These are phyloP conservation scores for Yamadazyma sp. DNA, from an alignment of 1,139 yeast species.

Conservation along the genomic window DNA sequence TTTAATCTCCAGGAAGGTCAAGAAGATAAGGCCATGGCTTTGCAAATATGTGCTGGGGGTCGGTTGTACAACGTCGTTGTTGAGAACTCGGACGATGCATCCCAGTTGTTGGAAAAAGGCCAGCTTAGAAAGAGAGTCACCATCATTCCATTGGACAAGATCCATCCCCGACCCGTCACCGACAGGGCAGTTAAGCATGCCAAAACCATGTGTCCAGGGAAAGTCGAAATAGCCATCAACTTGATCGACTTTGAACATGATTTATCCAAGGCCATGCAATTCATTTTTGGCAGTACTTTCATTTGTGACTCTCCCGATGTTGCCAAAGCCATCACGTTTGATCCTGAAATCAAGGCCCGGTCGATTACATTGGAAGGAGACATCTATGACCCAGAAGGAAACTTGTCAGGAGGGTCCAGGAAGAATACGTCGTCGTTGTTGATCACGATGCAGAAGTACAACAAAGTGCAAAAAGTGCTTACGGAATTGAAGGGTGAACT, in stretches of 20 bases:
- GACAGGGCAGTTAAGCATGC: conserved; percentile 54
- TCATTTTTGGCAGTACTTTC: conserved; percentile 84
- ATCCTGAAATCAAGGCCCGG: conserved; percentile 74
- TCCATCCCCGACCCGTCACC: conserved; percentile 56
- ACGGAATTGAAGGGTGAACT: conserved; percentile 40
- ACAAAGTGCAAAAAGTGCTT: conserved; percentile 46
- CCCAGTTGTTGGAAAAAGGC: conserved; percentile 78
- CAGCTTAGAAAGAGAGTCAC: conserved; percentile 81
- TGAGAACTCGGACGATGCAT: conserved; percentile 80
- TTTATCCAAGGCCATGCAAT: conserved; percentile 81
- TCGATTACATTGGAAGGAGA: conserved; percentile 96
- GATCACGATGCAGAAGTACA: conserved; percentile 66
- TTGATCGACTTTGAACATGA: conserved; percentile 73
- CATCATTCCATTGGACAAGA: conserved; percentile 87
- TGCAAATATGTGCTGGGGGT: conserved; percentile 95
- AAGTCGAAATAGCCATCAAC: conserved; percentile 84
- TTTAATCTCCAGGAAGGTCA: conserved; percentile 63
- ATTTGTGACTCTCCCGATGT: conserved; percentile 85
- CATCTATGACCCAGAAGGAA: conserved; percentile 93
- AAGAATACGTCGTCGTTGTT: conserved; percentile 59
- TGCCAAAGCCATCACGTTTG: conserved; percentile 84
- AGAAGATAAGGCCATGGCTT: conserved; percentile 69
- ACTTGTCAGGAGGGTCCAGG: conserved; percentile 93
- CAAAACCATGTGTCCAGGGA: conserved; percentile 69
- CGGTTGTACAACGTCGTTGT: conserved; percentile 88